Base-by-base conservation (phyloP, 768 basidiomycete species). In the Gelatoporia subvermispora region DNA sequence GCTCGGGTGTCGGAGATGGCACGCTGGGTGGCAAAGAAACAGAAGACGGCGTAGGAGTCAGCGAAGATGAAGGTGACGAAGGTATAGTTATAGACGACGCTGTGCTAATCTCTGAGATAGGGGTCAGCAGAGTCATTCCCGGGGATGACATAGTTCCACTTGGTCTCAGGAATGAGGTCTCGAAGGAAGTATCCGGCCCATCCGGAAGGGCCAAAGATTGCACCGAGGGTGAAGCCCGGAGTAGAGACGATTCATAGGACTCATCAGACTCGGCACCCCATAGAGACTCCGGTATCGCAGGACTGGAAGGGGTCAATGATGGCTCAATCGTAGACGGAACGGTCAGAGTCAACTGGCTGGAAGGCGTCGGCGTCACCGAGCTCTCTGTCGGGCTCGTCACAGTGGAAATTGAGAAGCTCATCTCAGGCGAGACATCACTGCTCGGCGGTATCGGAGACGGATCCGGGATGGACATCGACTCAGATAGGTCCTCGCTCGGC, bases 231-330 rank as follows among this genome's bases (percentile, higher is more conserved):
- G 89, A 88, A 1, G 88, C 82, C 4, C 69, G 71, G 20, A 92
- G 69, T n/a, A 85, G 68, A 1, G 86, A 85, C 0, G 89, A 89
- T 18, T 90, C 88, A 52, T 85, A 91, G 0, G 88, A 84, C 9
- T 72, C 60, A 46, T 87, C 81, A 0, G 82, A 84, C 57, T 81
- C 82, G 2, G 74, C 62, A 2, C 76, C 80, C 84, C 85, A 90
- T 21, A 70, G 56, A 38, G 74, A 71, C 48, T 68, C 66, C 41
- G 68, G 63, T 49, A 76, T 52, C 35, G 73, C 66, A 43, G 73
- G 58, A 51, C 68, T 75, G 17, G 62, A 67, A 17, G 73, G 70
- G 1, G 61, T 60, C 3, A 68, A 65, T 2, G 69, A 68, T 13
- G 60, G 62, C 20, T 48, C 57, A 45, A 51, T n/a, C 16, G 53